These are phyloP conservation scores for Calonectria leucothoes DNA, from an alignment of 2,329 filamentous ascomycete genomes.

Conservation along the genomic window DNA sequence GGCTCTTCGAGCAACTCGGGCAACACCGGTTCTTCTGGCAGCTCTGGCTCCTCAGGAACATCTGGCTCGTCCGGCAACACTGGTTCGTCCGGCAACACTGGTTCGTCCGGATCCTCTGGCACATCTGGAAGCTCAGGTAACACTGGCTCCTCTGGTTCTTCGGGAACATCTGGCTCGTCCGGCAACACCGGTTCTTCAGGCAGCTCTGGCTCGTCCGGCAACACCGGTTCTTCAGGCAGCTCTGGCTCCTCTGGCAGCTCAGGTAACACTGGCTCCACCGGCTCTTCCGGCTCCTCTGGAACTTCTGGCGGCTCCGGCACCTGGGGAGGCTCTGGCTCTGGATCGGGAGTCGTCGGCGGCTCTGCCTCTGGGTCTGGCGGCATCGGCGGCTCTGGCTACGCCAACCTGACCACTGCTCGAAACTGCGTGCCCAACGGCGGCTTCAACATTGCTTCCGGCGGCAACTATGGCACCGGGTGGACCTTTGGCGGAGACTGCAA, in stretches of 20 bases:
- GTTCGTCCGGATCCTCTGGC: background rate
- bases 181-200: background rate
- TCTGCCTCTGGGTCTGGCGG: background rate
- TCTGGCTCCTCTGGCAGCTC: background rate
- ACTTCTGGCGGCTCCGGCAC: too few species aligned
- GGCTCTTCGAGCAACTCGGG: background rate
- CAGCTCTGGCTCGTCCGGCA: background rate
- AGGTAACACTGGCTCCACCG: background rate
- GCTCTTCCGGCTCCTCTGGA: background rate
- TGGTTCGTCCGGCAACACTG: background rate
- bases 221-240: background rate
- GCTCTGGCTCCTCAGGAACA: background rate
- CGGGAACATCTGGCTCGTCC: background rate
- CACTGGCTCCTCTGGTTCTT: background rate
- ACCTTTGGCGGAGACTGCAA: background rate
- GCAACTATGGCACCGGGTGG: background rate
- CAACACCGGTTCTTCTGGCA: background rate
- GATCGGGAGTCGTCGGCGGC: background rate
- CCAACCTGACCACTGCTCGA: background rate
- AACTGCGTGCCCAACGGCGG: background rate
- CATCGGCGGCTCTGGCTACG: background rate
- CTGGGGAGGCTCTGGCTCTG: background rate
- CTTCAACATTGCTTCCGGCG: background rate
- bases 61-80: background rate
- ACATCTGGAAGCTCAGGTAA: background rate